Evolutionary conservation across 2,329 filamentous ascomycete species (phyloP).

Genomic region (Dactylellina leptospora): DNA sequence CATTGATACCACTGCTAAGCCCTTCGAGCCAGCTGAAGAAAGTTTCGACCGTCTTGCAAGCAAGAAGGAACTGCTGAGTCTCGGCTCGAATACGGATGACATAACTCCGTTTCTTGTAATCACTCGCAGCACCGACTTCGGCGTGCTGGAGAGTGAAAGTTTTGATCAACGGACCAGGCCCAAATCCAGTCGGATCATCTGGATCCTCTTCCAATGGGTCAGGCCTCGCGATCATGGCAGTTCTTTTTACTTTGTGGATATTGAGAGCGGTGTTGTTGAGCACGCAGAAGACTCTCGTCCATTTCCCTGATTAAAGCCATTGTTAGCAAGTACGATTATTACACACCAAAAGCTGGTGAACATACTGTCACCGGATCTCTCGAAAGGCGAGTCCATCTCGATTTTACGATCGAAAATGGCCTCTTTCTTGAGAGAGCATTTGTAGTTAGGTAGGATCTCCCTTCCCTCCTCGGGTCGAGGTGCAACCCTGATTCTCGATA

Average conservation of each 20-base stretch:
- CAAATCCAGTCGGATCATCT: constrained; percentile 52
- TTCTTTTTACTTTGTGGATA: constrained; percentile 69
- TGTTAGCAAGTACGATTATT: too few relatives aligned
- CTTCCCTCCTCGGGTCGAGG: constrained; percentile 60
- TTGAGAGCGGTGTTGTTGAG: constrained; percentile 75
- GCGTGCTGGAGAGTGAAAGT: constrained; percentile 78
- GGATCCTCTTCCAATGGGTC: constrained; percentile 47
- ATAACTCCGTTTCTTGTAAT: constrained; percentile 74
- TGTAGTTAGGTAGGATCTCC: constrained; percentile 68
- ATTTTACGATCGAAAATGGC: constrained; percentile 71
- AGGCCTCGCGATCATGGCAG: constrained; percentile 52
- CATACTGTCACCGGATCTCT: constrained; percentile 66
- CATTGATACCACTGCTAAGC: constrained; percentile 76
- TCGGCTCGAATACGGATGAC: constrained; percentile 77
- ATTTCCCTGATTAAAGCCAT: constrained; percentile 63
- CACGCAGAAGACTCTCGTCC: constrained; percentile 71
- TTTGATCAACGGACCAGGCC: constrained; percentile 67
- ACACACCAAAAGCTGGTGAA: background rate
- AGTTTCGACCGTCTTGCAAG: constrained; percentile 70
- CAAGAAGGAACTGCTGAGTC: constrained; percentile 76
- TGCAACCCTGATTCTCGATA: constrained; percentile 57
- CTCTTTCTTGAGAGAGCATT: constrained; percentile 67
- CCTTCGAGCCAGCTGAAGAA: constrained; percentile 75
- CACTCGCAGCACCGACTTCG: constrained; percentile 76
- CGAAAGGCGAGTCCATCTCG: constrained; percentile 72